Percentiles rank a stretch among this genome's conserved stretches.
Evolutionary conservation across 257 asterid species (phyloP).

Genomic region (Linaria vulgaris): DNA sequence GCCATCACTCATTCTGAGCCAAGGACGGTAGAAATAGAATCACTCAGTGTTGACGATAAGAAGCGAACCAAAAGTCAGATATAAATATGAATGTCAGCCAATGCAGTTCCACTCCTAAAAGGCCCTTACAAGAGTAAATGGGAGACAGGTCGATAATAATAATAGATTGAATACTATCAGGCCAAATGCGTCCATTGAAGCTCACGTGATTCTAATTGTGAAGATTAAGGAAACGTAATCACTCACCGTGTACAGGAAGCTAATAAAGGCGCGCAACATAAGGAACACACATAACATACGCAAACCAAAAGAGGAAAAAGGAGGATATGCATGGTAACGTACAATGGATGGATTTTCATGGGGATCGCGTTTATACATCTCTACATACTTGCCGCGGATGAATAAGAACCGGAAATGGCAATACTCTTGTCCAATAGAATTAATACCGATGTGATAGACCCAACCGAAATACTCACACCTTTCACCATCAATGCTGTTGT

Average conservation of each 20-base stretch:
- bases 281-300: not conserved
- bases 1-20: not conserved
- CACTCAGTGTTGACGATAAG: not conserved
- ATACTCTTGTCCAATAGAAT: slow-evolving; percentile 62
- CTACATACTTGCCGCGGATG: slow-evolving; percentile 44
- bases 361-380: slow-evolving; percentile 58
- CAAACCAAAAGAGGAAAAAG: not conserved
- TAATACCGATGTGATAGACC: slow-evolving; percentile 65
- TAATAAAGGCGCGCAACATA: not conserved
- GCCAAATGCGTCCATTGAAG: not conserved
- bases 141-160: not conserved
- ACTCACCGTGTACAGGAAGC: not conserved
- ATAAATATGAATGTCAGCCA: not conserved
- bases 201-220: not conserved
- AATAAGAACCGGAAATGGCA: slow-evolving; percentile 52
- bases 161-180: not conserved
- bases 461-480: slow-evolving; percentile 56
- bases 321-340: slow-evolving; percentile 17
- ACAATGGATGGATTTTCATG: slow-evolving; percentile 45
- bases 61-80: not conserved
- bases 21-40: not conserved
- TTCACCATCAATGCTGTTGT: slow-evolving; percentile 22
- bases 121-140: not conserved
- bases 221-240: not conserved
- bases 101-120: not conserved